Conservation (phyloP, 148 eudicot genomes). For the Diospyros kaki region DNA sequence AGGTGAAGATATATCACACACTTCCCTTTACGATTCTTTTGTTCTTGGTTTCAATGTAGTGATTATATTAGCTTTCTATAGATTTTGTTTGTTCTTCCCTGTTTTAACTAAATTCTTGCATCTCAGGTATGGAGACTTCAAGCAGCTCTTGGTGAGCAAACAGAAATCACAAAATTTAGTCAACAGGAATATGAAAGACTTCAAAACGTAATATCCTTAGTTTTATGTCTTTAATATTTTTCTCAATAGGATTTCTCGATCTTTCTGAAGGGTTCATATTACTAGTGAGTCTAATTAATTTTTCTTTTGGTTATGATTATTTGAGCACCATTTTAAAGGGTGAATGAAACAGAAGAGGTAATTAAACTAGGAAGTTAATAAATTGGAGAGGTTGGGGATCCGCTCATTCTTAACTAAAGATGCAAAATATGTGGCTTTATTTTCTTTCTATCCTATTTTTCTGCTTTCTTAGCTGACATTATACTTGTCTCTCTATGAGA, state of each 20-base stretch:
- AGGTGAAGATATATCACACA: constrained; percentile 41
- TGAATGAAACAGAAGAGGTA: no score
- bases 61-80: background rate
- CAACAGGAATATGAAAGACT: constrained; percentile 89
- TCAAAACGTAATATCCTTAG: constrained; percentile 60
- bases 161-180: constrained; percentile 78
- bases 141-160: constrained; percentile 97
- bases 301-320: no score
- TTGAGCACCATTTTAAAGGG: no score
- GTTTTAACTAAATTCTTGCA: constrained; percentile 8
- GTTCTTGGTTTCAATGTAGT: background rate
- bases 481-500: no score
- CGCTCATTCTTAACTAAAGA: no score
- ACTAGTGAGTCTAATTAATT: background rate
- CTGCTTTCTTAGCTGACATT: no score
- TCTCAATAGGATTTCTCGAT: background rate
- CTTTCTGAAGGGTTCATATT: background rate
- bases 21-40: constrained; percentile 8
- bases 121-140: constrained; percentile 94
- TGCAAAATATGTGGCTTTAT: no score
- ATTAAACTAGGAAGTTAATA: no score
- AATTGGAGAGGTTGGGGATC: no score
- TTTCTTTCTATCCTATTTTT: no score
- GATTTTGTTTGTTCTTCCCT: constrained; percentile 5
- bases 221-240: background rate